A percentile compares a stretch with the other conserved stretches of the same genome.
These are phyloP conservation scores for Xylaria sp. DNA, from an alignment of 2,329 filamentous ascomycete genomes.

Conservation along the genomic window DNA sequence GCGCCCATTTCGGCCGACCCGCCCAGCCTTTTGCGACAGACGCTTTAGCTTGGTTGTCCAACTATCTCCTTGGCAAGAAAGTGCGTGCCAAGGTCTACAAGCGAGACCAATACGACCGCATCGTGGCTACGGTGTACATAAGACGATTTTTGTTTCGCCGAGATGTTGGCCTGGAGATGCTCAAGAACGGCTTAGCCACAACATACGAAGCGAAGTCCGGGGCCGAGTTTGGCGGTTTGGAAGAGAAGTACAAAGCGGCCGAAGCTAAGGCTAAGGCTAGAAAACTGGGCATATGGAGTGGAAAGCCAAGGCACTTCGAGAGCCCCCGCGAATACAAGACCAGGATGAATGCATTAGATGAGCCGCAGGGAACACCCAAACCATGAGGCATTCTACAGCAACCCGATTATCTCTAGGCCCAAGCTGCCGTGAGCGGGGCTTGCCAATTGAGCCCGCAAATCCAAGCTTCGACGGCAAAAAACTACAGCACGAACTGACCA, in stretches of 20 bases:
- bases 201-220: conserved; percentile 93
- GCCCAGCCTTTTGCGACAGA: conserved; percentile 85
- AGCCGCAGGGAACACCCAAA: conserved; percentile 30
- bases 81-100: conserved; percentile 85
- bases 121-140: conserved; percentile 84
- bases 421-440: not conserved
- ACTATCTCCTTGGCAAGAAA: conserved; percentile 71
- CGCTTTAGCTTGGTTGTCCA: conserved; percentile 79
- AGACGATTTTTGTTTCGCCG: conserved; percentile 70
- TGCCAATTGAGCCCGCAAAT: not conserved
- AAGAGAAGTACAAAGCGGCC: conserved; percentile 67
- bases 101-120: conserved; percentile 88
- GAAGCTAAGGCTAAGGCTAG: conserved; percentile 70
- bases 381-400: conserved; percentile 6
- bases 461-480: too few relatives aligned
- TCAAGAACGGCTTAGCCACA: conserved; percentile 82
- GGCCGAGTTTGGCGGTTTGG: conserved; percentile 81
- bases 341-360: conserved; percentile 46
- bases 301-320: conserved; percentile 68
- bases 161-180: conserved; percentile 90
- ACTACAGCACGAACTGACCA: not conserved
- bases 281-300: conserved; percentile 77
- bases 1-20: conserved; percentile 87
- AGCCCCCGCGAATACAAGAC: conserved; percentile 89
- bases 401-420: not conserved